Base-by-base conservation (phyloP, 83 land plant species). In the Picea abies region DNA sequence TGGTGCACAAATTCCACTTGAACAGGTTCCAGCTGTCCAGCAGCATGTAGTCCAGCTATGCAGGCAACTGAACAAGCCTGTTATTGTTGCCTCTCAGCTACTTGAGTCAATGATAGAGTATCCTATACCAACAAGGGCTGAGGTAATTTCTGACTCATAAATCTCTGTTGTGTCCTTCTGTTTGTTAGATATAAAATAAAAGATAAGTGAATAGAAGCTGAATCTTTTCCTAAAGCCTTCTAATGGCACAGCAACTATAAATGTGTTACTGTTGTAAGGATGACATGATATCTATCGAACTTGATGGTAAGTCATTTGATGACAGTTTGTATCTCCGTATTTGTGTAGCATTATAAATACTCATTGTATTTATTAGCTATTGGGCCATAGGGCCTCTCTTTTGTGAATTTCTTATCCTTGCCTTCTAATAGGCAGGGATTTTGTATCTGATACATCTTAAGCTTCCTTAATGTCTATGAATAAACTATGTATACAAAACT, bases 91-190 rank as follows among this genome's bases (percentile, higher is more conserved):
- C 35, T 93, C 97, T 56, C 96, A 94, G 86, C 87, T 96, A 29
- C 85, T 96, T 72, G 99, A 96, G 82, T 93, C 97, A 20, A 96
- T 96, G 99, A 91, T 96, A 16, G 97, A 94, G 78, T 94, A 93
- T 65, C 99, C 99, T 39, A 94, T 91, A 37, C 99, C 99, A 14
- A 92, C 94, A 23, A 85, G 94, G 67, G 94, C 94, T 65, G 94
- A 92, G 94, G 83, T 85, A 76, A 26, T 16, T 73, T 73, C 58
- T n/a, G 29, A 23, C 29, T 67, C 32, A 10, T 26, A 67, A 11
- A 67, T 67, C 29, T 67, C 70, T 67, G 60, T 3, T 25, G 29
- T 3, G 12, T 67, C 49, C 23, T 75, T 0, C 47, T 76, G 58
- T 23, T 23, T 17, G 35, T 76, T 76, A 56, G 37, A 25, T 1